Evolutionary conservation across 139 green algal species (phyloP).

Genomic region (Auxenochlorella protothecoides): DNA sequence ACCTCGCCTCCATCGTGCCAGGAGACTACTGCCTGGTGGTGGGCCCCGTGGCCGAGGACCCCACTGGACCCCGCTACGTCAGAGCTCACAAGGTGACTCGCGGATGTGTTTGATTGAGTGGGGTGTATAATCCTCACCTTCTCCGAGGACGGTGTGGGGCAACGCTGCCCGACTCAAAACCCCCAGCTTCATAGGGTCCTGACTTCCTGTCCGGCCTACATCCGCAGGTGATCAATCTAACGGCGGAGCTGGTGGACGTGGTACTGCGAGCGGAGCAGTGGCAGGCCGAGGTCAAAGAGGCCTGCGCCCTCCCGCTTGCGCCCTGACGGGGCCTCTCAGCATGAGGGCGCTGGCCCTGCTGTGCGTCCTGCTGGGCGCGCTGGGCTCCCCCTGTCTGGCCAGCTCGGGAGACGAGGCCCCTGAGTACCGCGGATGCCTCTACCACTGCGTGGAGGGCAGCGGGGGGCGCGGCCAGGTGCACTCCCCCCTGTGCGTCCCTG

Average conservation of each 20-base stretch:
- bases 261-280: slow-evolving; percentile 9
- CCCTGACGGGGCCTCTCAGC: background rate
- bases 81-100: slow-evolving; percentile 11
- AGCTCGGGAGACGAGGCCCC: slow-evolving; percentile 11
- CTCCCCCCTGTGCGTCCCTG: too few species aligned
- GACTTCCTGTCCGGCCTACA: too few species aligned
- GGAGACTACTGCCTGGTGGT: slow-evolving; percentile 9
- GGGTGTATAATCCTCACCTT: too few species aligned
- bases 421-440: slow-evolving; percentile 8
- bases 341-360: background rate
- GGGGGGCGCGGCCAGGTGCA: background rate
- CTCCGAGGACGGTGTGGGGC: too few species aligned
- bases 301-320: background rate
- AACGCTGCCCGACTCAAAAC: too few species aligned
- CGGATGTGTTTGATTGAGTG: too few species aligned
- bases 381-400: background rate
- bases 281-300: slow-evolving; percentile 5
- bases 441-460: slow-evolving; percentile 6
- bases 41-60: background rate
- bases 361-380: background rate
- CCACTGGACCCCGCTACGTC: background rate
- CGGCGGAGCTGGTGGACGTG: background rate
- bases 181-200: too few species aligned
- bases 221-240: slow-evolving; percentile 16
- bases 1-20: background rate